Base-by-base conservation (phyloP, 345 rosid species). In the Rhizophora mangle region DNA sequence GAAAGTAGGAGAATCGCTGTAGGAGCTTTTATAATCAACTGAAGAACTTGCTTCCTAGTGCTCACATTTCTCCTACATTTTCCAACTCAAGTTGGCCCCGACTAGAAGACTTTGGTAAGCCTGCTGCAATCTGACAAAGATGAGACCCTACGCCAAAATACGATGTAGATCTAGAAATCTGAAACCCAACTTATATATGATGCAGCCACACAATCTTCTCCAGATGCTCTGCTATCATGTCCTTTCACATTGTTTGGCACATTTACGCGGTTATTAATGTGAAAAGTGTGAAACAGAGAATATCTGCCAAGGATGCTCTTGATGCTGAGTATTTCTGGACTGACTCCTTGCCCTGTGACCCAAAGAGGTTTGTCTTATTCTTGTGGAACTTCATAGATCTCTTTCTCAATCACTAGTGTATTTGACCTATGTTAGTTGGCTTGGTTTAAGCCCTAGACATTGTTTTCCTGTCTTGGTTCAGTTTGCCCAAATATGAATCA, bases 271-370 rank as follows among this genome's bases (percentile, higher is more conserved):
- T 39, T 29, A 31, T 37, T 60, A 58, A 62, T 34, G 21, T 63
- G 49, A 21, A 43, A 43, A 43, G 16, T 43, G 49, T 13, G 49
- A 43, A 73, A 67, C 80, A 91, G 98, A 88, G 98, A 82, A 88
- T 94, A 85, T 81, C 85, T 34, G 97, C 96, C 43, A 91, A 88
- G 86, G 98, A 94, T 85, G 94, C 96, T 24, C 88, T 94, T 53
- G 98, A 91, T 76, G 96, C 97, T 0, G 96, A 94, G 82, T 91
- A 94, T 79, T 91, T 94, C 83, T 89, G 97, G 97, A 77, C 90
- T 57, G 97, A 94, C 39, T 97, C 96, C 1, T 81, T 89, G 47
- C 98, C 98, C 3, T 94, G 97, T 72, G 96, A 94, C 68, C 97
- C 98, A n/a, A 93, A 86, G 79, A 91, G 94, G 98, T 90, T 51